Evolutionary conservation across 495 filamentous ascomycete species (phyloP), one percentile per base, ranked within the genome.

Genomic region (Astrocystis sublimbata): DNA sequence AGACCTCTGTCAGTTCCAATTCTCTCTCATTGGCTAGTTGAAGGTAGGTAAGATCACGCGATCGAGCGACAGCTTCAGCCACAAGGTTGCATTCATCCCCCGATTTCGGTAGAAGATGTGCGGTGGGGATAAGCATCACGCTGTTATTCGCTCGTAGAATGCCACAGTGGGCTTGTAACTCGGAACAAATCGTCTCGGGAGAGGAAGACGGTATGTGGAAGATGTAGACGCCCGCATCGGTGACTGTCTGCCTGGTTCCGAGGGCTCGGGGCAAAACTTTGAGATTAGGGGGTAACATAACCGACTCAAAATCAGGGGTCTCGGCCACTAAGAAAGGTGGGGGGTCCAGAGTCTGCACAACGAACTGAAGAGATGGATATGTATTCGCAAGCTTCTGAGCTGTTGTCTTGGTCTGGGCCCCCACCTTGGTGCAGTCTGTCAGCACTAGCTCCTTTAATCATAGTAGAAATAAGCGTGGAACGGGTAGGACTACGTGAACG

Each of bases 141-240:
- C 12, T 19, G 30, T 56, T 66, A 72, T 17, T 62, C 46, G 46
- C 73, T 6, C 28, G 60, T 38, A 72, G 58, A 15, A 65, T 53
- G 19, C 57, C 54, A 23, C 65, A 15, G 3, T 15, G 42, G 13
- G 60, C 35, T 31, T 60, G 33, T 1, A 41, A 31, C 19, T 46
- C 54, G 12, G 64, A 64, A 9, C 62, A 61, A 7, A 65, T 46
- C 9, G 61, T 59, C 6, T 2, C 17, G 15, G 15, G 41, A 5
- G 15, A 45, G 4, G n/a, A n/a, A 4, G 15, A 6, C 26, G 72
- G 67, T 9, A 73, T 55, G 42, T 62, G 65, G 2, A 77, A 46
- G 58, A 77, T 70, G 64, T 73, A 77, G 17, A 77, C 55, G 2
- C 72, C 65, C 3, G 73, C 74, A 59, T 70, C 68, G 2, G 50